A percentile compares a stretch with the other conserved stretches of the same genome.
Conservation (phyloP, 106 monocot species). For the Acanthochlamys bracteata region DNA sequence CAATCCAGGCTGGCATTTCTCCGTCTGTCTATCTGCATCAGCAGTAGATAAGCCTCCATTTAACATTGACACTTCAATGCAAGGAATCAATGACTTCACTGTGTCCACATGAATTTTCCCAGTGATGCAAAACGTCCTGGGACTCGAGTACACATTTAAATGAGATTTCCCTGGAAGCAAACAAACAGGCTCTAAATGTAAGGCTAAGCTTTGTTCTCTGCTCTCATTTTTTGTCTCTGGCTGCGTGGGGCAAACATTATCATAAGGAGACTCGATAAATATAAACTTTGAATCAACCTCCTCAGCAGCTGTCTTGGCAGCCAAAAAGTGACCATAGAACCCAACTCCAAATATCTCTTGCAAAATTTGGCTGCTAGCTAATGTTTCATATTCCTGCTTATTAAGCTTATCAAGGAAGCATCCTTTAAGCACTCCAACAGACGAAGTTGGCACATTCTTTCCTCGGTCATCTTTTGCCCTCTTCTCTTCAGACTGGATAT, state of each 20-base stretch:
- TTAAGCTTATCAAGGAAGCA: slow-evolving; percentile 62
- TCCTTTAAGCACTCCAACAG: slow-evolving; percentile 53
- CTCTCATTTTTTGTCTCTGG: too few species aligned
- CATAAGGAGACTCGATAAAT: slow-evolving; percentile 23
- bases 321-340: slow-evolving; percentile 74
- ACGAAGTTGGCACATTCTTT: slow-evolving; percentile 57
- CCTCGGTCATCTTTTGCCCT: slow-evolving; percentile 11
- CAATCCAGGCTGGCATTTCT: slow-evolving; percentile 12
- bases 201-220: slow-evolving; percentile 4
- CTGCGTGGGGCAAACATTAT: too few species aligned
- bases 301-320: slow-evolving; percentile 69
- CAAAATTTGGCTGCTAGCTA: slow-evolving; percentile 60
- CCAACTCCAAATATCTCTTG: slow-evolving; percentile 79
- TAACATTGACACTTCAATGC: slow-evolving; percentile 22
- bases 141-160: slow-evolving; percentile 21
- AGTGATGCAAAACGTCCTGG: slow-evolving; percentile 21
- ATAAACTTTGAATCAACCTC: slow-evolving; percentile 51
- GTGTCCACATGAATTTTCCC: slow-evolving; percentile 27
- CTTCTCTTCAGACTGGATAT: slow-evolving; percentile 52
- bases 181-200: slow-evolving; percentile 21
- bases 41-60: slow-evolving; percentile 8
- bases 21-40: slow-evolving; percentile 6
- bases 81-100: slow-evolving; percentile 46
- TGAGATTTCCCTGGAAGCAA: slow-evolving; percentile 27
- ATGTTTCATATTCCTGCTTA: slow-evolving; percentile 59